Conservation (phyloP, 2,329 filamentous ascomycete genomes). For the Neurospora sp. region DNA sequence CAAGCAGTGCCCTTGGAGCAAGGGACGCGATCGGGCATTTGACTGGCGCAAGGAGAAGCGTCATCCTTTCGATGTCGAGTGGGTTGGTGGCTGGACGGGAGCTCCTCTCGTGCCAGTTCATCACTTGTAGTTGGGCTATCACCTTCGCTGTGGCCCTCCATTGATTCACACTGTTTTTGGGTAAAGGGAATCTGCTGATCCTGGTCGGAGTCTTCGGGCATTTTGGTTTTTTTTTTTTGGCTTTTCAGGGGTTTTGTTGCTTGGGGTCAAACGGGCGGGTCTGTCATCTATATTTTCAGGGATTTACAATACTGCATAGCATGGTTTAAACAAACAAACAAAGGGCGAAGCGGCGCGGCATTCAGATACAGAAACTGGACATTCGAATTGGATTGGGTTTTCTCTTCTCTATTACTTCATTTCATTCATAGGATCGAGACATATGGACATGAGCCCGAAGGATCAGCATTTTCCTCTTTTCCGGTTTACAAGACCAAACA, state of each 20-base stretch:
- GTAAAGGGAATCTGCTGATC: conserved; percentile 15
- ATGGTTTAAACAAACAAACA: conserved; percentile 1
- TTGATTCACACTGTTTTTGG: conserved; percentile 13
- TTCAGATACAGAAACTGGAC: not conserved
- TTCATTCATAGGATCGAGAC: conserved; percentile 8
- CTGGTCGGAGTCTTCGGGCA: conserved; percentile 13
- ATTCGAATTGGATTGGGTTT: conserved; percentile 1
- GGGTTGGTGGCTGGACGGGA: conserved; percentile 74
- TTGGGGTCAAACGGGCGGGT: conserved; percentile 11
- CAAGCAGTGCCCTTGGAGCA: conserved; percentile 46
- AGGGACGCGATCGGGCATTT: conserved; percentile 36
- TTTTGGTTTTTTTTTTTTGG: not conserved
- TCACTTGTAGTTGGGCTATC: conserved; percentile 52
- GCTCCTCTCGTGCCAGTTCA: conserved; percentile 25
- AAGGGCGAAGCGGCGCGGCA: not conserved
- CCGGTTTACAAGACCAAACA: conserved; percentile 8
- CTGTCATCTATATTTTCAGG: conserved; percentile 7
- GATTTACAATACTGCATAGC: not conserved
- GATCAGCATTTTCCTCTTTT: conserved; percentile 11
- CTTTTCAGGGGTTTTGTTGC: conserved; percentile 13
- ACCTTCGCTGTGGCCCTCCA: conserved; percentile 15
- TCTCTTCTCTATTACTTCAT: conserved; percentile 2
- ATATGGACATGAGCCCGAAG: conserved; percentile 5
- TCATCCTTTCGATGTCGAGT: conserved; percentile 72
- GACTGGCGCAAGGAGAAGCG: conserved; percentile 51